These are phyloP conservation scores for Mucor piriformis DNA, from an alignment of 371 early-diverging fungal species.

Conservation along the genomic window DNA sequence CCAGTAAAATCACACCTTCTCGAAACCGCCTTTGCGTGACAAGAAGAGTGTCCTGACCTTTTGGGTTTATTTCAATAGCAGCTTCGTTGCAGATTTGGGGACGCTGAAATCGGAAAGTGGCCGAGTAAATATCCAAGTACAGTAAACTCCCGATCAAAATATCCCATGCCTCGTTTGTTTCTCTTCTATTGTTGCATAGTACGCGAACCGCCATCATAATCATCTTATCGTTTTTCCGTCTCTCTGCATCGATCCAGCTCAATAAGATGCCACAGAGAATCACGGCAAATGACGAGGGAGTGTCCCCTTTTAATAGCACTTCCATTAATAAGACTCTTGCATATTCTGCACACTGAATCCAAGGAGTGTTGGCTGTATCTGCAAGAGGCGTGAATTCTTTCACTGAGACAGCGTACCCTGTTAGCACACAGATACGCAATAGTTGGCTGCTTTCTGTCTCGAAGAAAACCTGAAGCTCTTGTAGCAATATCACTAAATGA, in stretches of 20 bases:
- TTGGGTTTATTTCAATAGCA: conserved; percentile 3
- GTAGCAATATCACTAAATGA: conserved; percentile 19
- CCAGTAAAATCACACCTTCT: conserved; percentile 17
- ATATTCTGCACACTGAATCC: conserved; percentile 16
- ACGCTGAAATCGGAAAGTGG: conserved; percentile 16
- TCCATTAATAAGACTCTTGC: conserved; percentile 13
- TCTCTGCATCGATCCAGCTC: conserved; percentile 16
- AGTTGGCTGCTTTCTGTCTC: neutral
- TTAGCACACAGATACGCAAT: conserved; percentile 12
- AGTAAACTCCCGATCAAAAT: conserved; percentile 18
- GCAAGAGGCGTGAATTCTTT: no score
- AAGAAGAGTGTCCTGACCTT: neutral
- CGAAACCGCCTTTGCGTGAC: neutral
- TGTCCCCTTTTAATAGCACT: conserved; percentile 7
- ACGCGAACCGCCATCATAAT: conserved; percentile 19
- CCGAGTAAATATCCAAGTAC: conserved; percentile 27
- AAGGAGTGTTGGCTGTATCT: no score
- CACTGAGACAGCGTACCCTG: conserved; percentile 18
- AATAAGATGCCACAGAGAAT: conserved; percentile 20
- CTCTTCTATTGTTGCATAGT: neutral
- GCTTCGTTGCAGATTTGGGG: conserved; percentile 22
- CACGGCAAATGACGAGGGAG: conserved; percentile 3
- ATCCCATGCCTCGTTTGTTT: conserved; percentile 15
- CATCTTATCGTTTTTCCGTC: conserved; percentile 6
- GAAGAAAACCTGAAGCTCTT: conserved; percentile 9